Conservation (phyloP, 176 grass and related monocot species). For the Otatea glauca region DNA sequence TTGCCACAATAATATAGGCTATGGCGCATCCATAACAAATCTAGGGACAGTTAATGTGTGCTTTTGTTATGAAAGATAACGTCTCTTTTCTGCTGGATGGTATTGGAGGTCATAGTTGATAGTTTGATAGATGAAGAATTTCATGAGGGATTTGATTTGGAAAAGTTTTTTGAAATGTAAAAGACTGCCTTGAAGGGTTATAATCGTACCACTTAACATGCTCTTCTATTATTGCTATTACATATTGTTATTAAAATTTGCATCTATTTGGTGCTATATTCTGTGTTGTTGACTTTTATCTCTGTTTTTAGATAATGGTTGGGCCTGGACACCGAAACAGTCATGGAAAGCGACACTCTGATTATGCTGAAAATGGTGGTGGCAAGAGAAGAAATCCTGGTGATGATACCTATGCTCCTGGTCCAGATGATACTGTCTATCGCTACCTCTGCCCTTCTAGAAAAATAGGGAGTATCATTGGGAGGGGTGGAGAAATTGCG, state of each 20-base stretch:
- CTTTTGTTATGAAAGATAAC: background rate
- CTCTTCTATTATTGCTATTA: conserved; percentile 18
- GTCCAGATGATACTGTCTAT: conserved; percentile 81
- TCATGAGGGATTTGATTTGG: background rate
- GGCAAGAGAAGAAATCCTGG: conserved; percentile 85
- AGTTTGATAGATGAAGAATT: conserved; percentile 7
- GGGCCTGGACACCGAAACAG: conserved; percentile 74
- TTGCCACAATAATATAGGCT: background rate
- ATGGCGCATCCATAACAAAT: background rate
- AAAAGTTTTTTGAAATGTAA: conserved; percentile 26
- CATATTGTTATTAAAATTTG: conserved; percentile 15
- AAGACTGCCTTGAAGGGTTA: background rate
- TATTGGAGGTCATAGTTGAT: conserved; percentile 14
- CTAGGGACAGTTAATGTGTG: background rate
- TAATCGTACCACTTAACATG: background rate
- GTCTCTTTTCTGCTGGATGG: conserved; percentile 5
- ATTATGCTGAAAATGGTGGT: conserved; percentile 83
- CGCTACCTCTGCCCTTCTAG: conserved; percentile 81
- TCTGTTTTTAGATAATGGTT: conserved; percentile 55
- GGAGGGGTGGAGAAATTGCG: conserved; percentile 91
- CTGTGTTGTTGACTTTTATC: conserved; percentile 31
- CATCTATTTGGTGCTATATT: conserved; percentile 7
- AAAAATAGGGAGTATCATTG: conserved; percentile 97
- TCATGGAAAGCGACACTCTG: conserved; percentile 76
- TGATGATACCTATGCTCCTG: conserved; percentile 83